Evolutionary conservation across 148 eudicot species (phyloP), one percentile per base, ranked within the genome.

Genomic region (Vaccinium darrowii): DNA sequence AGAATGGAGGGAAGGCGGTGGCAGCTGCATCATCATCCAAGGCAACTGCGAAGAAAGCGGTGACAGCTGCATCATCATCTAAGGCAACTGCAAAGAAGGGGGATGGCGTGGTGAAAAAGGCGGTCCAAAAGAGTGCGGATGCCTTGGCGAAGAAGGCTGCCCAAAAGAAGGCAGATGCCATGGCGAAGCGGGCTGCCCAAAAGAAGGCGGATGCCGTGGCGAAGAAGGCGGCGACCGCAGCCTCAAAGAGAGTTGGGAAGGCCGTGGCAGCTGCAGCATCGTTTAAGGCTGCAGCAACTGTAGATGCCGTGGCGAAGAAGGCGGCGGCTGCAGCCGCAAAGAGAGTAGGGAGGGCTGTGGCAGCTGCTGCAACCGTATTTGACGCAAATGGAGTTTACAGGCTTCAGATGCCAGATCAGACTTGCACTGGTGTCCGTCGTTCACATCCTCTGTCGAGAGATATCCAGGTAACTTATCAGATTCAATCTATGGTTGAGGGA

Each of bases 401-500:
- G 8, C 86, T 93, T 56, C 69, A 36, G 73, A 92, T 97, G n/a
- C 94, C 99, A 73, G 98, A 97, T 91, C 95, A 97, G 88, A 97
- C 91, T 82, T 93, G 99, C 83, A 94, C 98, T 49, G 98, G 95
- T 15, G 92, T 95, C 36, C 92, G 93, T 18, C 95, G 98, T 65
- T 95, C 98, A 14, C 99, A 97, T 90, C 98, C 98, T 52, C 73
- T 87, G 78, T 97, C 98, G 4, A 89, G 98, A 50, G 98, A 96
- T 95, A 91, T 96, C 86, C 87, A 92, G 94, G 99, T 96, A 58
- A 76, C 92, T 39, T 76, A 25, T 52, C 8, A 0, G 69, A 57
- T 56, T 57, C 23, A 69, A 69, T 69, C 13, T 25, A 11, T 69
- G 16, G 8, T 25, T 69, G 71, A 69, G 39, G 74, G 69, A n/a